phyloP scores from a whole-genome alignment of 495 filamentous ascomycete genomes.

The Penicillium longicatenatum region DNA sequence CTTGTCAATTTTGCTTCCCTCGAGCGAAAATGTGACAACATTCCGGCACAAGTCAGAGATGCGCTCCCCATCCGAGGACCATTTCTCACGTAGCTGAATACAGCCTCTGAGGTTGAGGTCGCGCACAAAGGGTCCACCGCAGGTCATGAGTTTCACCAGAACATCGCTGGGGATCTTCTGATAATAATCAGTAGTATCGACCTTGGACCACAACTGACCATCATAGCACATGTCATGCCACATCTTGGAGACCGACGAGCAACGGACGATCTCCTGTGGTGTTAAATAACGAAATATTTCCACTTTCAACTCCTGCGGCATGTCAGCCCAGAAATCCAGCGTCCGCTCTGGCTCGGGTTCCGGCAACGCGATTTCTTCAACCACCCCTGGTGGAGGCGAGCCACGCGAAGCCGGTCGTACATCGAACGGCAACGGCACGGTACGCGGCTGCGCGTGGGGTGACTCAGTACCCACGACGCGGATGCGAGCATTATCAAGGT shows the following conservation, averaged over 20 bases:
- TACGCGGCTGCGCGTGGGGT: conserved; percentile 29
- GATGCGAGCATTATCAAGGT: conserved; percentile 47
- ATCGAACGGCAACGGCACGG: conserved; percentile 67
- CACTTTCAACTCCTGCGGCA: conserved; percentile 83
- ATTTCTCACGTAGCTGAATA: conserved; percentile 75
- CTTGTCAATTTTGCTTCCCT: conserved; percentile 85
- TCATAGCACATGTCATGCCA: conserved; percentile 92
- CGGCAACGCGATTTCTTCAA: conserved; percentile 27
- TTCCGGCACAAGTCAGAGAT: conserved; percentile 82
- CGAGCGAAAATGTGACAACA: conserved; percentile 80
- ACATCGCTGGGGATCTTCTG: conserved; percentile 79
- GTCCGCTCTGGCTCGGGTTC: conserved; percentile 38
- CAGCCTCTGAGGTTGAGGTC: conserved; percentile 86
- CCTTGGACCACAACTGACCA: conserved; percentile 84
- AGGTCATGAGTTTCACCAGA: conserved; percentile 79
- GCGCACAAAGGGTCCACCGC: conserved; percentile 84
- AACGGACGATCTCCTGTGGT: conserved; percentile 81
- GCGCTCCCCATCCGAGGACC: conserved; percentile 64
- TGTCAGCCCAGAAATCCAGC: conserved; percentile 75
- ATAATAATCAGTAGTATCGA: conserved; percentile 89
- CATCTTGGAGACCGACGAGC: conserved; percentile 73
- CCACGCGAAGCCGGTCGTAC: conserved; percentile 53
- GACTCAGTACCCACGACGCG: conserved; percentile 49
- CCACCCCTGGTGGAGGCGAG: conserved; percentile 36
- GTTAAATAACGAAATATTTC: conserved; percentile 73